phyloP scores from a whole-genome alignment of 2,329 filamentous ascomycete genomes.

The Verticillium alfalfae region DNA sequence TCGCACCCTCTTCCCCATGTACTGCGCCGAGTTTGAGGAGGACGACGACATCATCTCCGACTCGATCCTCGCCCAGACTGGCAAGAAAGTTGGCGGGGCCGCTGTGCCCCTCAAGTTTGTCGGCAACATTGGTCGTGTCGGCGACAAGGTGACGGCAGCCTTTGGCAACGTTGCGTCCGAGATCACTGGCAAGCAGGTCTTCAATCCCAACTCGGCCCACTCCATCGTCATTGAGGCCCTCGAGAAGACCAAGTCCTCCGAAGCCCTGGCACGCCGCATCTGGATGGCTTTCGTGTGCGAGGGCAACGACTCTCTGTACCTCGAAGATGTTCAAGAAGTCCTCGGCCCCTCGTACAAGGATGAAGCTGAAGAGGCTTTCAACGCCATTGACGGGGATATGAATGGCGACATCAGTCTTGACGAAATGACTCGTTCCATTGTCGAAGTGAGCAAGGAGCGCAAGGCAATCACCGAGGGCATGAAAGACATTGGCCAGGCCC shows the following conservation, averaged over 20 bases:
- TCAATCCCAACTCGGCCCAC: slow-evolving; percentile 87
- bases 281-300: slow-evolving; percentile 99
- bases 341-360: slow-evolving; percentile 67
- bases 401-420: slow-evolving; percentile 95
- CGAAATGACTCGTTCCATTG: slow-evolving; percentile 86
- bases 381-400: slow-evolving; percentile 72
- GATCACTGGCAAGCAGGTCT: slow-evolving; percentile 91
- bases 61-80: slow-evolving; percentile 48
- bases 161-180: slow-evolving; percentile 93
- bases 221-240: slow-evolving; percentile 85
- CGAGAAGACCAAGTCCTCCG: slow-evolving; percentile 76
- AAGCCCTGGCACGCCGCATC: slow-evolving; percentile 87
- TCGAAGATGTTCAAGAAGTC: slow-evolving; percentile 82
- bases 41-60: slow-evolving; percentile 90
- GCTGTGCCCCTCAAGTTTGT: slow-evolving; percentile 57
- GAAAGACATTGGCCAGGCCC: slow-evolving; percentile 95
- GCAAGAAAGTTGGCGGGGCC: slow-evolving; percentile 26
- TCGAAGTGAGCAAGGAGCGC: slow-evolving; percentile 77
- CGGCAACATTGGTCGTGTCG: slow-evolving; percentile 70
- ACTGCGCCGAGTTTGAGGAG: slow-evolving; percentile 83
- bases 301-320: slow-evolving; percentile 70
- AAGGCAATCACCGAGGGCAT: slow-evolving; percentile 89
- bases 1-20: slow-evolving; percentile 81
- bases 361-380: slow-evolving; percentile 83
- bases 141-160: slow-evolving; percentile 87